Evolutionary conservation across 2,329 filamentous ascomycete genomes (phyloP).

Genomic region (Teratosphaeria pseudoeucalypti): DNA sequence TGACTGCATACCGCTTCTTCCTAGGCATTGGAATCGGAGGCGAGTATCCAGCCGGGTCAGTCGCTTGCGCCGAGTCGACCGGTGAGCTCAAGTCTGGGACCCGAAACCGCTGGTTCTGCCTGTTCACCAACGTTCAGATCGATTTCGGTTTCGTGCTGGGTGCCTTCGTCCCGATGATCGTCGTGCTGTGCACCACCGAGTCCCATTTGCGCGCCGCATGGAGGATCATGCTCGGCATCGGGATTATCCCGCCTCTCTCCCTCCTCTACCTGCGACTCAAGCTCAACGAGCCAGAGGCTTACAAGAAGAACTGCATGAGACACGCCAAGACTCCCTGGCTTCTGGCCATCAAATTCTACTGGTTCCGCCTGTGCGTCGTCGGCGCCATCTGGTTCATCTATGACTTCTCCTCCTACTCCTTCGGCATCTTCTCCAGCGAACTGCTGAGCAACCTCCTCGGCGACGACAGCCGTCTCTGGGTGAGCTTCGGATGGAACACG

Average conservation of each 20-base stretch:
- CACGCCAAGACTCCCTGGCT: constrained; percentile 39
- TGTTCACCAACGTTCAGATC: constrained; percentile 84
- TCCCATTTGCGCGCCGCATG: constrained; percentile 64
- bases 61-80: constrained; percentile 73
- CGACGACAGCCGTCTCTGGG: constrained; percentile 49
- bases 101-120: constrained; percentile 69
- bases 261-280: constrained; percentile 62
- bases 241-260: constrained; percentile 63
- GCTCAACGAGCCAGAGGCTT: constrained; percentile 70
- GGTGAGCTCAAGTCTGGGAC: constrained; percentile 71
- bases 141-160: constrained; percentile 75
- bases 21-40: constrained; percentile 45
- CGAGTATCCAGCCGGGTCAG: constrained; percentile 74
- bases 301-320: constrained; percentile 59
- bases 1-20: constrained; percentile 79
- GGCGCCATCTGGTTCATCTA: constrained; percentile 75
- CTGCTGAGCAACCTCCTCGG: constrained; percentile 5
- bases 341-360: constrained; percentile 56
- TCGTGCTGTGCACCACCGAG: constrained; percentile 24
- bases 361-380: constrained; percentile 59
- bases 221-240: constrained; percentile 70
- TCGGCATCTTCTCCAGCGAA: constrained; percentile 47
- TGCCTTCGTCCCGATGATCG: constrained; percentile 62
- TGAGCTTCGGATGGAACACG: constrained; percentile 77
- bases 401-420: constrained; percentile 71